A percentile compares a stretch with the other conserved stretches of the same genome.
These are phyloP conservation scores for Echria macrotheca DNA, from an alignment of 495 filamentous ascomycete genomes.

Conservation along the genomic window DNA sequence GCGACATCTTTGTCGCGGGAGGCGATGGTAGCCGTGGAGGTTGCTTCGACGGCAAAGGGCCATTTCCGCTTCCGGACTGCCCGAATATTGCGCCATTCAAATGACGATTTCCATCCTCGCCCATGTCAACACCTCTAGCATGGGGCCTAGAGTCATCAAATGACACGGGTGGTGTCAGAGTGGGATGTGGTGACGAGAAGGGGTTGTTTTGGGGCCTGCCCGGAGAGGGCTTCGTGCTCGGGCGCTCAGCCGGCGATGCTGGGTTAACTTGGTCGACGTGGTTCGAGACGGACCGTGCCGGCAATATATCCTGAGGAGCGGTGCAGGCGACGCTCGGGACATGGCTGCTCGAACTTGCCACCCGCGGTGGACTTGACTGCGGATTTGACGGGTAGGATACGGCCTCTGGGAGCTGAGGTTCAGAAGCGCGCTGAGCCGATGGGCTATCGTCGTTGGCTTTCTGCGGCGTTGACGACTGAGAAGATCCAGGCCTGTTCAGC, in stretches of 20 bases:
- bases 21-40: slow-evolving; percentile 24
- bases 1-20: slow-evolving; percentile 27
- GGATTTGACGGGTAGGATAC: too few species aligned
- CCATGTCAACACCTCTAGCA: too few species aligned
- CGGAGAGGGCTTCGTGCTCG: slow-evolving; percentile 4
- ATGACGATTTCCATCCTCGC: too few species aligned
- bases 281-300: too few species aligned
- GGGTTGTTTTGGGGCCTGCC: slow-evolving; percentile 23
- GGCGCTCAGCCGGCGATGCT: too few species aligned
- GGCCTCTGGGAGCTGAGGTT: too few species aligned
- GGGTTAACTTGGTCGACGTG: slow-evolving; percentile 5
- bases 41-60: slow-evolving; percentile 28
- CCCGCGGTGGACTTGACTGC: too few species aligned
- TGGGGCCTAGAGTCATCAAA: slow-evolving; percentile 33
- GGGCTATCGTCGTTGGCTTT: not conserved
- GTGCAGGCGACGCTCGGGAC: too few species aligned
- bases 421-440: slow-evolving; percentile 2
- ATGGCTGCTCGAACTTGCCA: too few species aligned
- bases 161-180: slow-evolving; percentile 36
- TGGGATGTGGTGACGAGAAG: slow-evolving; percentile 42
- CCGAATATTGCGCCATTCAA: not conserved
- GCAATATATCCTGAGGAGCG: too few species aligned
- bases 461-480: slow-evolving; percentile 8
- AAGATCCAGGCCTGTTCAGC: slow-evolving; percentile 53
- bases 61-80: slow-evolving; percentile 24